Base-by-base conservation (phyloP, 768 basidiomycete genomes). In the Agaricus sinodeliciosus region DNA sequence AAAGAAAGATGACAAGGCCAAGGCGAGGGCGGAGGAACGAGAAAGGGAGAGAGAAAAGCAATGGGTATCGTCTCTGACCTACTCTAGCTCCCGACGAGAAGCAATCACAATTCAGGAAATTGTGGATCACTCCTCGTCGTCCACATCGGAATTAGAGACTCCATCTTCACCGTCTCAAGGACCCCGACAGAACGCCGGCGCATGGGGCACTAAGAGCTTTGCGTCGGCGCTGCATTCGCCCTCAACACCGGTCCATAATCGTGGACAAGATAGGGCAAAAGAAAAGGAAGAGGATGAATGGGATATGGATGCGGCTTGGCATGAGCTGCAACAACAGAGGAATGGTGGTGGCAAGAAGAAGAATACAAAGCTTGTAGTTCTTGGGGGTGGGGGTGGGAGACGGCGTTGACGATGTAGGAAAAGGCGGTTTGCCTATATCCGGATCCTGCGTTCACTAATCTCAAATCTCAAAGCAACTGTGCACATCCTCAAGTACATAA, bases 1-100 rank as follows among this genome's bases (percentile, higher is more conserved):
- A 47, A 76, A 79, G 65, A 90, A 85, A 64, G 95, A 98, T 62
- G 93, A 97, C 65, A 78, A 84, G 43, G 94, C 94, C 2, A 84
- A 84, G 47, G 72, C 72, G 1, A 74, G 81, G 13, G 89, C 87
- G 22, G 94, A 97, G 68, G 85, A 87, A 62, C 75, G 72, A 57
- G 90, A 87, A 60, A 66, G 74, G 49, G 90, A 91, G 67, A 78
- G 70, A 68, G 72, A 73, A 58, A 69, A 63, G 58, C 49, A 55
- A n/a, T 64, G 55, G 47, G 59, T 49, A 59, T 60, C 49, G 43
- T 50, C 40, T 22, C 46, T 39, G 54, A 34, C 60, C 35, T 34
- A 55, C 31, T 52, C 55, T 28, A 22, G 57, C 19, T 36, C 56
- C 1, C 51, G 62, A 41, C 48, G 59, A 31, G 47, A 60, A 28